Evolutionary conservation across 805 yeast genomes (phyloP), one percentile per base, ranked within the genome.

Genomic region (Metschnikowia gelsemii): DNA sequence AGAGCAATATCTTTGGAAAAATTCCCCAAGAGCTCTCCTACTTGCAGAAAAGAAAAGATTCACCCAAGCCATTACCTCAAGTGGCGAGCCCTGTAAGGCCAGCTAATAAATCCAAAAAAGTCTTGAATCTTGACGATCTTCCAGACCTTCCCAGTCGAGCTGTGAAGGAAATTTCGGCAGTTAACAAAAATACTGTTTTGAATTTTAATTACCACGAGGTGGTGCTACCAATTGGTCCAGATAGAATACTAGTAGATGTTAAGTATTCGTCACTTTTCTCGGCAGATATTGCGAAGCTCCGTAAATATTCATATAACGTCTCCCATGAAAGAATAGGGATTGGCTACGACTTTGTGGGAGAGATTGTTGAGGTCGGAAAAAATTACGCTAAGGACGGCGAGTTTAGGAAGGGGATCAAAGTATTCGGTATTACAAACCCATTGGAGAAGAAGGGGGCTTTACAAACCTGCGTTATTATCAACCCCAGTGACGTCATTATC

Each of bases 301-400:
- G 79, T 54, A 73, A 78, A 28, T 80, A 79, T 52, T 56, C 70
- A 13, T 59, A 70, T 19, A 76, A 79, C 46, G 60, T 78, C 38
- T 73, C 77, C 27, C 75, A 78, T 29, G 76, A 73, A 43, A 73
- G 79, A 49, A 56, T 70, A 7, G 89, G 90, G 6, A 58, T 82
- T 21, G 93, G 93, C 1, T 75, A 84, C 51, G 90, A 83, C 49
- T 85, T 76, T 58, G 65, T 79, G 18, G 95, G 95, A 17, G 63
- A 63, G 4, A 64, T 85, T 21, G 67, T 69, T 3, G 72, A 73
- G 21, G 78, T 80, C 16, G 91, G 91, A 7, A 55, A 59, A 9
- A 63, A 65, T n/a, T 52, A 67, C 24, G 55, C 53, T 16, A 47
- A 46, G 4, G 44, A 47, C 19, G 52, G 36, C 16, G 43, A 44